Evolutionary conservation across 2,329 filamentous ascomycete species (phyloP), one percentile per base, ranked within the genome.

Genomic region (Hirsutella minnesotensis): DNA sequence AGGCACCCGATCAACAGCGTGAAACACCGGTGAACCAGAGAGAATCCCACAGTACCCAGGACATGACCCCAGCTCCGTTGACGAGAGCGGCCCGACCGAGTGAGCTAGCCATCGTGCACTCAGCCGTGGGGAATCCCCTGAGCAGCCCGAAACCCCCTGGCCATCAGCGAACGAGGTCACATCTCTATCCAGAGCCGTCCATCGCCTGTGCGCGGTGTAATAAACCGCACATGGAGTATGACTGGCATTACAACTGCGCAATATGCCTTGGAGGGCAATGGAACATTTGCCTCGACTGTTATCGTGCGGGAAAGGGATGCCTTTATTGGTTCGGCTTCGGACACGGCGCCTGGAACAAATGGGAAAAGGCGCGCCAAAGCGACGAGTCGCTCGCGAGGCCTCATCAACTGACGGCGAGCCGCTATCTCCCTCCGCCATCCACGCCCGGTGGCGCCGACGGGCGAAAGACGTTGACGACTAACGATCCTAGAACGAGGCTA

Each of bases 261-360:
- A 68, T 70, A 40, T 95, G 90, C 59, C 69, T 75, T 15, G 65
- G 71, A 5, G 86, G 86, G 1, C 68, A 76, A 38, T 94, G 82
- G 69, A 83, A 89, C 56, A 68, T 95, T 10, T 96, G 90, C 55
- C 63, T 84, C 2, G 72, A 72, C 49, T 96, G 90, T 64, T 95
- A 94, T 59, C 79, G 86, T 22, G 58, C 67, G 12, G 81, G 82
- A 9, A 76, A 76, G 54, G 89, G 89, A 10, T 96, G 90, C 58
- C 69, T 78, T 16, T 77, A 92, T 57, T 95, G 88, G 87, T 88
- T 82, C 52, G 89, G 90, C 2, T 95, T 95, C 57, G 86, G 86
- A 3, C 72, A 82, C 51, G 73, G 75, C 4, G 87, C 86, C 0
- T 76, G 78, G 65, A 65, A 65, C 38, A 78, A 74, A 46, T 90